These are phyloP conservation scores for Saccharomyces hybrid DNA, from an alignment of 1,139 yeast genomes.

Conservation along the genomic window DNA sequence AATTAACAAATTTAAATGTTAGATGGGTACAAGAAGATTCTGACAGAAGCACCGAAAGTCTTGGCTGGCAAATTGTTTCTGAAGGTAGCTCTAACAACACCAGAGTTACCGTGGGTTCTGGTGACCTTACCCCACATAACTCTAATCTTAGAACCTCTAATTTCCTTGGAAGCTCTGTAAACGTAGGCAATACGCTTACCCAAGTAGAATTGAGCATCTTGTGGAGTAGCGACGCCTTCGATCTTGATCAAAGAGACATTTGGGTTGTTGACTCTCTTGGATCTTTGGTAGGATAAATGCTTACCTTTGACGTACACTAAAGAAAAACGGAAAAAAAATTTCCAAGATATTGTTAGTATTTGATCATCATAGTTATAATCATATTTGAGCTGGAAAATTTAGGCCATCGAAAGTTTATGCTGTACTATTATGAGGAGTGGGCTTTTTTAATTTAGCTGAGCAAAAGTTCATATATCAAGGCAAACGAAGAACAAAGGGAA, in stretches of 20 bases:
- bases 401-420: background rate
- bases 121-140: conserved; percentile 98
- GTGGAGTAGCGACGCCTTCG: conserved; percentile 86
- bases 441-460: background rate
- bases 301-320: conserved; percentile 99
- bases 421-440: background rate
- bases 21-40: conserved; percentile 99
- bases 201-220: conserved; percentile 97
- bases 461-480: background rate
- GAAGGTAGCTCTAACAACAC: conserved; percentile 98
- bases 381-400: background rate
- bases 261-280: conserved; percentile 97
- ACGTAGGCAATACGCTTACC: conserved; percentile 99
- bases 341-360: background rate
- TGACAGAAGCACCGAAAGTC: conserved; percentile 99
- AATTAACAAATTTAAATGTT: conserved; percentile 63
- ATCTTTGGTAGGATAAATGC: conserved; percentile 99
- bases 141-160: conserved; percentile 98
- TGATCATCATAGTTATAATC: background rate
- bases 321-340: conserved; percentile 8
- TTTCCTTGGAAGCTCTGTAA: conserved; percentile 96
- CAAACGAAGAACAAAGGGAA: background rate
- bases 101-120: conserved; percentile 98
- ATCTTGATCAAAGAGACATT: conserved; percentile 92
- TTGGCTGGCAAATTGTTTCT: conserved; percentile 98